A percentile compares a stretch with the other conserved stretches of the same genome.
Evolutionary conservation across 805 yeast species (phyloP).

Genomic region (Teunomyces cretensis): DNA sequence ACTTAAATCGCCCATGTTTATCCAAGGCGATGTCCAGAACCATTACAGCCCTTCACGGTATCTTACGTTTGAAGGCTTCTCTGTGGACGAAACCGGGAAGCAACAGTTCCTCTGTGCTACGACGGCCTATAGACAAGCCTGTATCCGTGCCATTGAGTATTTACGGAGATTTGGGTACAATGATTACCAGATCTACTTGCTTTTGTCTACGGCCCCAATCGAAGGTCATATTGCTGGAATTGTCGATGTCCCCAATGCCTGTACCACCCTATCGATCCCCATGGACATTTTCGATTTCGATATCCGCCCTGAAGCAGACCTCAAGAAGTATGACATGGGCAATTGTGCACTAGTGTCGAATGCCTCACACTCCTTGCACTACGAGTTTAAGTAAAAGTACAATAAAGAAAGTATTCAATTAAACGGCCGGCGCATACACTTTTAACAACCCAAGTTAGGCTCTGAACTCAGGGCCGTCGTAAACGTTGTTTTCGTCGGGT

Average conservation of each 20-base stretch:
- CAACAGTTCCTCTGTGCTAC: slow-evolving; percentile 48
- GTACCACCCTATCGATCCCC: slow-evolving; percentile 51
- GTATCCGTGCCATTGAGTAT: slow-evolving; percentile 50
- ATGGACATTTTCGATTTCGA: slow-evolving; percentile 54
- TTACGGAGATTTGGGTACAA: slow-evolving; percentile 50
- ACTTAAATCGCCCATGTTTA: slow-evolving; percentile 46
- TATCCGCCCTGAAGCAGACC: slow-evolving; percentile 37
- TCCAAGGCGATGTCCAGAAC: slow-evolving; percentile 50
- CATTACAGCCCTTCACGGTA: slow-evolving; percentile 50
- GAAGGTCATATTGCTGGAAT: slow-evolving; percentile 54
- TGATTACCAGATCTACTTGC: slow-evolving; percentile 49
- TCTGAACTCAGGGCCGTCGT: slow-evolving; percentile 6
- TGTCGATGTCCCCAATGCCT: slow-evolving; percentile 53
- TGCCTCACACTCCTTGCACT: slow-evolving; percentile 13
- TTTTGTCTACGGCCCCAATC: slow-evolving; percentile 48
- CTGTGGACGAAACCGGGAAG: slow-evolving; percentile 48
- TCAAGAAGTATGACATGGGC: slow-evolving; percentile 28
- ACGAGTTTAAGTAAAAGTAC: slow-evolving; percentile 11
- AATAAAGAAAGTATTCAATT: neutral
- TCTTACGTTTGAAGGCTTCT: slow-evolving; percentile 53
- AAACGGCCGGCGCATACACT: neutral
- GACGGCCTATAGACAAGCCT: slow-evolving; percentile 52
- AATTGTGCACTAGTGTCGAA: slow-evolving; percentile 38
- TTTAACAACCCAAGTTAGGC: neutral
- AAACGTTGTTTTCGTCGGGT: slow-evolving; percentile 19